Evolutionary conservation across 2,329 filamentous ascomycete species (phyloP), one percentile per base, ranked within the genome.

Genomic region (Colletotrichum filicis): DNA sequence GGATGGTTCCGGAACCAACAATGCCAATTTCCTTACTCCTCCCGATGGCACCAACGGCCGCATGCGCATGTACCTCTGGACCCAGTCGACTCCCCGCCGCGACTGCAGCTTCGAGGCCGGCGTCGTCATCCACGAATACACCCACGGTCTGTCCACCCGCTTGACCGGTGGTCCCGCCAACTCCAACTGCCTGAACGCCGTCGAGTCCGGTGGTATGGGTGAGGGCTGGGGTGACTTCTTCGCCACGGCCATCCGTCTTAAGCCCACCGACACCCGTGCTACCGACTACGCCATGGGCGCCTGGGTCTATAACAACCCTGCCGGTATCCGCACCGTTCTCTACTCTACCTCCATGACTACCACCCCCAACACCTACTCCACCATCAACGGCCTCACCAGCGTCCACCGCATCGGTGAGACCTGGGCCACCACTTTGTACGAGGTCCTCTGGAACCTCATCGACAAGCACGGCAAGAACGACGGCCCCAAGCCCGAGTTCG

Each of bases 91-190:
- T 0, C 87, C 87, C 0, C 77, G 82, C 67, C 84, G 89, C 7
- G 89, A 91, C 79, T 86, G 85, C 71, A 80, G 84, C n/a, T 91
- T 92, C 74, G 89, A 92, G 60, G 86, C 88, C 6, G 87, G 88
- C 69, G 88, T 92, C 22, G 84, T 92, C 26, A 87, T 92, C 73
- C 90, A 92, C 82, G 88, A 90, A 77, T 90, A 87, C 77, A 88
- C 85, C 1, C 88, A 90, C 80, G 86, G 86, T 30, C 71, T 91
- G 9, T 90, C 88, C 16, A 90, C 83, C 80, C 88, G 89, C 53
- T 83, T 91, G 32, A 91, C 89, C 0, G 89, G 89, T 62, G 89
- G 89, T 1, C 89, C 89, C 0, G 81, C 83, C 58, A 91, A 90
- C 83, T 80, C 76, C 32, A 82, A 79, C 61, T 90, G 88, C 75